Conservation (phyloP, 352 stramenopile genomes). For the Globisporangium alternatum region DNA sequence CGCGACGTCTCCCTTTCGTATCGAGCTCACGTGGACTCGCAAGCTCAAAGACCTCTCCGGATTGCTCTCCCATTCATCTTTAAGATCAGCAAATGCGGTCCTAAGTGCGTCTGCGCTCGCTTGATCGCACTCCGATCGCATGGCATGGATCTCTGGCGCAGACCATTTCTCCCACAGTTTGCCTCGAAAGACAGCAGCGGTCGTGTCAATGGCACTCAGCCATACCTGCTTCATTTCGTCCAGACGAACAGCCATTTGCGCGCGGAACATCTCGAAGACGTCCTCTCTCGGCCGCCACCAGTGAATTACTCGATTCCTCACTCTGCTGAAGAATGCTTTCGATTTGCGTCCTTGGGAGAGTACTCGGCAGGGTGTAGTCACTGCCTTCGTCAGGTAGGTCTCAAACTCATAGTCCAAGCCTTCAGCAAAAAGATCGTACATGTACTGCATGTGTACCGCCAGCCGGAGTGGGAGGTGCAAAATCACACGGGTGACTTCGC, state of each 20-base stretch:
- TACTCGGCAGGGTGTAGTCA: neutral
- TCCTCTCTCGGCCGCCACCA: neutral
- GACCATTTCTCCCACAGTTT: neutral
- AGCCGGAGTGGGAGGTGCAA: constrained; percentile 8
- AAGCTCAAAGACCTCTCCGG: neutral
- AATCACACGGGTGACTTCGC: neutral
- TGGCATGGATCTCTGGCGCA: neutral
- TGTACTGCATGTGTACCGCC: neutral
- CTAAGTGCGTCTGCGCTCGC: neutral
- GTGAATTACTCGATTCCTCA: neutral
- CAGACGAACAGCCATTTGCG: constrained; percentile 15
- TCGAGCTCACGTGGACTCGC: neutral
- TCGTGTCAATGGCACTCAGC: neutral
- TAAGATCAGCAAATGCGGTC: neutral
- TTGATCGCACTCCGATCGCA: neutral
- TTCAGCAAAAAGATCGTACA: neutral
- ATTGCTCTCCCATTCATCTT: neutral
- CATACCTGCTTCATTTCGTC: constrained; percentile 20
- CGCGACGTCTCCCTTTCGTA: neutral
- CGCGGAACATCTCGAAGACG: constrained; percentile 1
- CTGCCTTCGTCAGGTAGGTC: neutral
- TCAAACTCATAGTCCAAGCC: neutral
- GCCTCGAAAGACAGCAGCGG: neutral
- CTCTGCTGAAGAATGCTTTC: neutral
- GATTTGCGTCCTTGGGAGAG: neutral